phyloP scores from a whole-genome alignment of 805 yeast genomes.

The Wickerhamiella occidentalis region DNA sequence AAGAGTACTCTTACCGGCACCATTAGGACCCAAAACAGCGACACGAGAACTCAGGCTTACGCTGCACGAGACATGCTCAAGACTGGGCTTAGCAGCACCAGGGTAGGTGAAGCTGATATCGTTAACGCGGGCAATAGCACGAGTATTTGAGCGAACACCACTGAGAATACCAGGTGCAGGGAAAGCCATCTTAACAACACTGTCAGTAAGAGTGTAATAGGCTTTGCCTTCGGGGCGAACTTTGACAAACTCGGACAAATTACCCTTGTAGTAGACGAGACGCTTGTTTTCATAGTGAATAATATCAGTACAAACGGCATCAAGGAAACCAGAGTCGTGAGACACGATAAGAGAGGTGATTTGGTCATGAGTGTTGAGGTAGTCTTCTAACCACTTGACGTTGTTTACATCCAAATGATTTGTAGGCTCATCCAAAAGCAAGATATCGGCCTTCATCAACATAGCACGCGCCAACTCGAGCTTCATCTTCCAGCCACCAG shows the following conservation, averaged over 20 bases:
- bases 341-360: slow-evolving; percentile 93
- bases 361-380: slow-evolving; percentile 65
- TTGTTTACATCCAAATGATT: slow-evolving; percentile 92
- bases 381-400: slow-evolving; percentile 89
- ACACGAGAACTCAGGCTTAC: slow-evolving; percentile 91
- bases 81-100: slow-evolving; percentile 74
- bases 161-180: slow-evolving; percentile 96
- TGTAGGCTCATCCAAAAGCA: slow-evolving; percentile 94
- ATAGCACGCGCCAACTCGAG: slow-evolving; percentile 97
- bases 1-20: slow-evolving; percentile 96
- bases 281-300: slow-evolving; percentile 93
- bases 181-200: slow-evolving; percentile 91
- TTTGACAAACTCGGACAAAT: slow-evolving; percentile 81
- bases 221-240: slow-evolving; percentile 93
- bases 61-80: slow-evolving; percentile 72
- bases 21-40: slow-evolving; percentile 93
- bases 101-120: slow-evolving; percentile 85
- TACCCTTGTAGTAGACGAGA: slow-evolving; percentile 91
- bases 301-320: slow-evolving; percentile 90
- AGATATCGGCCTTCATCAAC: slow-evolving; percentile 93
- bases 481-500: slow-evolving; percentile 99
- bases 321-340: slow-evolving; percentile 95
- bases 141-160: slow-evolving; percentile 91
- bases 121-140: slow-evolving; percentile 82
- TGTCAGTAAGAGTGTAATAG: slow-evolving; percentile 85